phyloP scores from a whole-genome alignment of 2,329 filamentous ascomycete species.

The Xylaria sp. region DNA sequence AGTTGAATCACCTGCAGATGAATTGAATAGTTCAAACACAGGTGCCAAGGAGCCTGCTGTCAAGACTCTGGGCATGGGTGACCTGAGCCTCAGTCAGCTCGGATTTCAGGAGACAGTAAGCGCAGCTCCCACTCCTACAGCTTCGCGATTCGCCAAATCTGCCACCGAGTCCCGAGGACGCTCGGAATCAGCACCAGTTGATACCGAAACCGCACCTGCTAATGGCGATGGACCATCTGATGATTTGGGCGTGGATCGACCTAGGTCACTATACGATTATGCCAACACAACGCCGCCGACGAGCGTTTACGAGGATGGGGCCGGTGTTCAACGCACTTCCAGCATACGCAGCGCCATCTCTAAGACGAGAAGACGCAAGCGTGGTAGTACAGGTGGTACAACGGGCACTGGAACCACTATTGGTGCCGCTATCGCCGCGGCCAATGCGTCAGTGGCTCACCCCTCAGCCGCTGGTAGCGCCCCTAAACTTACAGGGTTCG shows the following conservation, averaged over 20 bases:
- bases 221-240: constrained; percentile 53
- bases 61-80: constrained; percentile 88
- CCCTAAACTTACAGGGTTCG: constrained; percentile 90
- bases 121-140: constrained; percentile 65
- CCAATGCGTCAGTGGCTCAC: constrained; percentile 74
- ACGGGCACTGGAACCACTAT: constrained; percentile 72
- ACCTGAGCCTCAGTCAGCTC: constrained; percentile 88
- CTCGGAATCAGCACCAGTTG: constrained; percentile 70
- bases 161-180: constrained; percentile 58
- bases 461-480: constrained; percentile 67
- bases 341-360: constrained; percentile 73
- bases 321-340: constrained; percentile 69
- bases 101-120: constrained; percentile 75
- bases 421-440: constrained; percentile 77
- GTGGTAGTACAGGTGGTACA: constrained; percentile 81
- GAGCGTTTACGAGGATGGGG: constrained; percentile 70
- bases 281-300: constrained; percentile 69
- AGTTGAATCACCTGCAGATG: constrained; percentile 57
- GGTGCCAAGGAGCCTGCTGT: constrained; percentile 79
- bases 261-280: constrained; percentile 64
- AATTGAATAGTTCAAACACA: constrained; percentile 54
- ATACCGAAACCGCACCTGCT: constrained; percentile 49
- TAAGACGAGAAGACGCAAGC: constrained; percentile 73
- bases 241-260: constrained; percentile 53
- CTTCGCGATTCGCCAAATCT: constrained; percentile 64